Percentiles rank a stretch among this genome's conserved stretches.
phyloP scores from a whole-genome alignment of 805 yeast genomes.

The Barnettozyma salicaria region DNA sequence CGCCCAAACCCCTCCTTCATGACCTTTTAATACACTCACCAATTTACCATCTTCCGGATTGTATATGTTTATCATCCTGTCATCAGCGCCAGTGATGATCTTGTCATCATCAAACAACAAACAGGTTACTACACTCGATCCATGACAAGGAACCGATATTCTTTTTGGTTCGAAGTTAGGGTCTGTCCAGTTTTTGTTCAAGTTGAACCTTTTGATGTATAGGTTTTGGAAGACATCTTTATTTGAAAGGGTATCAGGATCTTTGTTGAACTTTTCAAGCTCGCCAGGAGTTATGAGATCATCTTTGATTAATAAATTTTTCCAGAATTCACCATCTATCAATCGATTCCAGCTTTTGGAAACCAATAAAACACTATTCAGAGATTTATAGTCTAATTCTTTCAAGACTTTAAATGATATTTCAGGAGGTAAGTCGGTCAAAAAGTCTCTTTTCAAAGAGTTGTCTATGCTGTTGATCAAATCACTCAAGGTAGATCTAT shows the following conservation, averaged over 20 bases:
- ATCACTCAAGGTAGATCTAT: conserved; percentile 56
- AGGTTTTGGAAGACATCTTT: conserved; percentile 11
- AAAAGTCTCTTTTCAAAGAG: conserved; percentile 66
- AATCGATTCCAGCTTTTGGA: conserved; percentile 63
- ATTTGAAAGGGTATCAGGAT: conserved; percentile 3
- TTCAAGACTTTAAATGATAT: conserved; percentile 58
- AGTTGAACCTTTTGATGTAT: conserved; percentile 21
- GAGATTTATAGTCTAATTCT: conserved; percentile 55
- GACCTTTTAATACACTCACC: conserved; percentile 65
- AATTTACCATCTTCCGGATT: conserved; percentile 68
- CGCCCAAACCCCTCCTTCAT: conserved; percentile 99
- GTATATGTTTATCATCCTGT: conserved; percentile 72
- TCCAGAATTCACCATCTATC: conserved; percentile 68
- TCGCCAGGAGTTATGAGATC: conserved; percentile 45
- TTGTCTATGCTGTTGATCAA: conserved; percentile 45
- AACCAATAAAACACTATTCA: conserved; percentile 57
- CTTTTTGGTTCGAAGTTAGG: conserved; percentile 63
- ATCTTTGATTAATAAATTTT: conserved; percentile 54
- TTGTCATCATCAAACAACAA: conserved; percentile 87
- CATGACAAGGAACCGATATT: conserved; percentile 62
- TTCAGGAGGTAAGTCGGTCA: conserved; percentile 69
- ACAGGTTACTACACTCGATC: conserved; percentile 86
- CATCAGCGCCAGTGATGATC: conserved; percentile 91
- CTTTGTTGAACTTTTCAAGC: conserved; percentile 30
- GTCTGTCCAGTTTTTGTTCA: conserved; percentile 69